Conservation (phyloP, 768 basidiomycete genomes). For the Filobasidium wieringae region DNA sequence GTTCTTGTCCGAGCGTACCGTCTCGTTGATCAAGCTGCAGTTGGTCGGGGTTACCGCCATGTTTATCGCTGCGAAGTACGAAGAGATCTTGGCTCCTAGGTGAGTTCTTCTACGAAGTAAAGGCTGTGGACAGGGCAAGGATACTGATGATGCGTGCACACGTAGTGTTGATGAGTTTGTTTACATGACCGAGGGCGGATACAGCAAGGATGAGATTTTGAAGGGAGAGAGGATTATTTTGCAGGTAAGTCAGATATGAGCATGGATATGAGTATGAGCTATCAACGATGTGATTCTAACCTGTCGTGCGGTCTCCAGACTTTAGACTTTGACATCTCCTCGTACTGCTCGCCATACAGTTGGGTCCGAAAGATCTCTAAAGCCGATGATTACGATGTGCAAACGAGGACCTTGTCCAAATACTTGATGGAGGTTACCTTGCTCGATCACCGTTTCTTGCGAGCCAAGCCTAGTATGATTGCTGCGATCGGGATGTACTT, state of each 20-base stretch:
- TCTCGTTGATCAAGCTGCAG: conserved; percentile 79
- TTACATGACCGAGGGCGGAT: conserved; percentile 92
- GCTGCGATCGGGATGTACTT: conserved; percentile 98
- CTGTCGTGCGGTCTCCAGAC: conserved; percentile 43
- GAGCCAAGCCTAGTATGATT: conserved; percentile 82
- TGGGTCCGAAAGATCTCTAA: conserved; percentile 99
- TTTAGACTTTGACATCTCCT: conserved; percentile 85
- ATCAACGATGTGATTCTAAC: no score
- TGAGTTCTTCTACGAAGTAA: conserved; percentile 15
- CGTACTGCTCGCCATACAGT: conserved; percentile 97
- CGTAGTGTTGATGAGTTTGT: conserved; percentile 83
- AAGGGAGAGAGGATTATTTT: conserved; percentile 96
- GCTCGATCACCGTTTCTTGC: conserved; percentile 80
- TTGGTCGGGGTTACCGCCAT: conserved; percentile 97
- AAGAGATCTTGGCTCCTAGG: conserved; percentile 93
- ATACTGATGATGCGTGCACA: background rate
- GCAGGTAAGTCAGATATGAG: conserved; percentile 42
- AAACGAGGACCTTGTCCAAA: conserved; percentile 92
- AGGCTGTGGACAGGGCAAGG: background rate
- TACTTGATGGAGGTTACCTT: conserved; percentile 94
- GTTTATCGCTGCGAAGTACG: conserved; percentile 98
- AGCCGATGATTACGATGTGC: conserved; percentile 96
- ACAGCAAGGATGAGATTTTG: conserved; percentile 86
- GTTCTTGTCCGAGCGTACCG: conserved; percentile 76
- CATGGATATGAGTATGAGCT: background rate